Percentiles rank a stretch among this genome's conserved stretches.
Evolutionary conservation across 2,329 filamentous ascomycete genomes (phyloP).

Genomic region (Neonectria punicea): DNA sequence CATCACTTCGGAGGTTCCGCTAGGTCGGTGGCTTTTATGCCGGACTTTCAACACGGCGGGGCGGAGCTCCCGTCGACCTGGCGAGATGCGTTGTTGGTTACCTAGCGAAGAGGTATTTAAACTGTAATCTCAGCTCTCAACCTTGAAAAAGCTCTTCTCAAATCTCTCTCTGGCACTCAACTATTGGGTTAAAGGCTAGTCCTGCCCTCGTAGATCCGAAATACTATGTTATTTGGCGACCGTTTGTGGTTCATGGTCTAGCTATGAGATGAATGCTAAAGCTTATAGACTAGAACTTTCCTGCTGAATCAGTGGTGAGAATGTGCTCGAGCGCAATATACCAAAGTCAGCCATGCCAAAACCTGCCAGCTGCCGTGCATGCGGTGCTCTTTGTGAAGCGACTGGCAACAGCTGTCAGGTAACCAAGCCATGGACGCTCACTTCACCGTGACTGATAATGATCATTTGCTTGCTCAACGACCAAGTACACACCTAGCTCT

Average conservation of each 20-base stretch:
- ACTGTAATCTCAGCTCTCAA: not conserved
- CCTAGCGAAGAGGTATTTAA: not conserved
- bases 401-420: not conserved
- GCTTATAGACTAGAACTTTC: not conserved
- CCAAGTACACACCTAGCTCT: not conserved
- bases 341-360: not conserved
- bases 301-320: not conserved
- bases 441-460: not conserved
- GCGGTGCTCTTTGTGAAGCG: not conserved
- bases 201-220: not conserved
- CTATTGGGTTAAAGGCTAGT: not conserved
- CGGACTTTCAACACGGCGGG: not conserved
- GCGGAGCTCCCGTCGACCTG: slow-evolving; percentile 1
- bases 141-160: not conserved
- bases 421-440: not conserved
- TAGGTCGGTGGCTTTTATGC: not conserved
- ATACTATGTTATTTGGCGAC: not conserved
- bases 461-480: not conserved
- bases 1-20: slow-evolving; percentile 8
- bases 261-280: not conserved
- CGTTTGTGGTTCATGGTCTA: not conserved
- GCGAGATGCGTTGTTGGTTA: not conserved
- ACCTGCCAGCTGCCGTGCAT: not conserved
- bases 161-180: not conserved
- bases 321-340: too few relatives aligned